Evolutionary conservation across 495 filamentous ascomycete genomes (phyloP), one percentile per base, ranked within the genome.

Genomic region (Hapsidospora chrysogenum): DNA sequence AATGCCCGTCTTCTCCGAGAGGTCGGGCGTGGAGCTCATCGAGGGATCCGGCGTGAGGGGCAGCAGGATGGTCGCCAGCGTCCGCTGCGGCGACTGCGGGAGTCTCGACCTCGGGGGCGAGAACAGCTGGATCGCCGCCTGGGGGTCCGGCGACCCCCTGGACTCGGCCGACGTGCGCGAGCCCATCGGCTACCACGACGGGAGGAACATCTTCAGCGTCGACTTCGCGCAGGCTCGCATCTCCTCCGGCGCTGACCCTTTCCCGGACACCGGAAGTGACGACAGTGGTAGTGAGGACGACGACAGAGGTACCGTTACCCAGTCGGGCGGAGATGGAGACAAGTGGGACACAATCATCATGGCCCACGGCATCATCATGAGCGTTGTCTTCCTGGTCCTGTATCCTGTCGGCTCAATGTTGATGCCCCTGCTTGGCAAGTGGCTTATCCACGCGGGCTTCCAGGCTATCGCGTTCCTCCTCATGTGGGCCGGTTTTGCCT

Each of bases 121-220:
- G 23, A 63, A 66, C 14, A 44, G 53, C 9, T 87, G 79, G 71
- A 78, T 93, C 41, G 76, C 64, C 46, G 77, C 76, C 2, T 63
- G 65, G 50, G 72, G 71, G 36, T 44, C 50, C 9, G 78, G 84
- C 3, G 47, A 51, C 0, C 42, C 76, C 1, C 45, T 87, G 30
- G 58, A 68, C 22, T 69, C 72, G 9, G 58, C 64, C 9, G 62
- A 61, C 35, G 28, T 43, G 2, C 52, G 49, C 5, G 69, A 64
- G 0, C 37, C 32, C 10, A 73, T 92, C 38, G 20, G 27, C 7
- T 57, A 74, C 37, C 85, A 93, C 49, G 66, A 73, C 42, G 51
- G 44, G 15, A 51, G 61, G 17, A 57, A 61, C 0, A 28, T 40
- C n/a, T 80, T 78, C 46, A 40, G 35, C 0, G 59, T 81, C 38